Conservation (phyloP, 805 yeast species). For the Teunomyces stri region DNA sequence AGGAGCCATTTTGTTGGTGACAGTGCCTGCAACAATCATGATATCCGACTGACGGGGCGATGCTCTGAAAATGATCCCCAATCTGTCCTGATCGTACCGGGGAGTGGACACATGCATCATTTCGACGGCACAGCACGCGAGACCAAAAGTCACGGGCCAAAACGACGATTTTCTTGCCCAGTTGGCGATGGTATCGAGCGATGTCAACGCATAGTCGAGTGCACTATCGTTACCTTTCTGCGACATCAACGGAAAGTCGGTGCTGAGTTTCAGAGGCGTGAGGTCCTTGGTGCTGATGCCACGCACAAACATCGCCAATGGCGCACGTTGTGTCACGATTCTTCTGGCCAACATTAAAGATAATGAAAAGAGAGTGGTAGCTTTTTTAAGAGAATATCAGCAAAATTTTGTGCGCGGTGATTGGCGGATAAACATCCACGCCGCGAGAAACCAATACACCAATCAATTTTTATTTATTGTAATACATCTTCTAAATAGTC, state of each 20-base stretch:
- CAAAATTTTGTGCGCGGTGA: conserved; percentile 4
- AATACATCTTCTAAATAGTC: conserved; percentile 50
- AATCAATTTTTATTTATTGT: neutral
- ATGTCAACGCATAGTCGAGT: conserved; percentile 77
- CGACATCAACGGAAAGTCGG: conserved; percentile 68
- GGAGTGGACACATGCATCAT: conserved; percentile 95
- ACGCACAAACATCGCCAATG: conserved; percentile 19
- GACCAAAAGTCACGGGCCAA: conserved; percentile 91
- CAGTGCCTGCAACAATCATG: conserved; percentile 89
- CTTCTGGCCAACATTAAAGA: neutral
- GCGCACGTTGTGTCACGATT: conserved; percentile 4
- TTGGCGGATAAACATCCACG: neutral
- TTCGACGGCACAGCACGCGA: conserved; percentile 92
- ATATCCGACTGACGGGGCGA: conserved; percentile 91
- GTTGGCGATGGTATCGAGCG: conserved; percentile 77
- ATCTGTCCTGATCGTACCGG: conserved; percentile 86
- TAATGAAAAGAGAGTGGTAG: neutral
- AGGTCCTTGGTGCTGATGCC: conserved; percentile 39
- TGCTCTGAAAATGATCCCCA: conserved; percentile 91
- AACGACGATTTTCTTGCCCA: conserved; percentile 92
- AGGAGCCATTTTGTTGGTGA: conserved; percentile 92
- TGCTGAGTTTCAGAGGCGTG: conserved; percentile 54
- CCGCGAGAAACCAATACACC: too few species aligned
- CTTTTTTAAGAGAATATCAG: conserved; percentile 1
- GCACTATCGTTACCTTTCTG: conserved; percentile 54